Evolutionary conservation across 176 grass and related monocot species (phyloP).

Genomic region (Metroxylon sagu): DNA sequence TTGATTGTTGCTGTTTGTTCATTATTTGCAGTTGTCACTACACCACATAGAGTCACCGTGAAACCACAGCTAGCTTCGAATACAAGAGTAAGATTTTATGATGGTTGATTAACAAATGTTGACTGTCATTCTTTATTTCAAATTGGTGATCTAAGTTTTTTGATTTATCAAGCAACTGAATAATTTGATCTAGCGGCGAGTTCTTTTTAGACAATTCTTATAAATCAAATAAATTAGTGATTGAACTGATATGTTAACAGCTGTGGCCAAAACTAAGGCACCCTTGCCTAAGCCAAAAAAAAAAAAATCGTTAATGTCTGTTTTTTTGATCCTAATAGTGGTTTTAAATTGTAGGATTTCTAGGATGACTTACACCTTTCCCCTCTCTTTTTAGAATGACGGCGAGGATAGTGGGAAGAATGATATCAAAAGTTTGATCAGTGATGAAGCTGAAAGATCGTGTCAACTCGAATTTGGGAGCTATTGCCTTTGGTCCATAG

Average conservation of each 20-base stretch:
- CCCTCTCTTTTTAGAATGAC: conserved; percentile 31
- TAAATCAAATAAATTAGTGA: not conserved
- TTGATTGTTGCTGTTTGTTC: conserved; percentile 17
- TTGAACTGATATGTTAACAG: not conserved
- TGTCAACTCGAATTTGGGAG: conserved; percentile 94
- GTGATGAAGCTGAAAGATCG: conserved; percentile 64
- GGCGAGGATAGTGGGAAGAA: conserved; percentile 4
- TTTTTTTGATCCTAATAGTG: too few species aligned
- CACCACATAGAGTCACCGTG: conserved; percentile 32
- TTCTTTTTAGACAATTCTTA: too few species aligned
- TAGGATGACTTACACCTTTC: not conserved
- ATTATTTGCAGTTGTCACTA: conserved; percentile 36
- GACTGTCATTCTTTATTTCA: too few species aligned
- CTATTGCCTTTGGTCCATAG: conserved; percentile 94
- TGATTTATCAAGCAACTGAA: too few species aligned
- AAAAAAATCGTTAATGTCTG: too few species aligned
- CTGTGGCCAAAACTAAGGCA: too few species aligned
- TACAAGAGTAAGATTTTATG: conserved; percentile 29
- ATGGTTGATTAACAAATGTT: conserved; percentile 2
- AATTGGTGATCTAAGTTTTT: too few species aligned
- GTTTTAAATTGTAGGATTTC: too few species aligned
- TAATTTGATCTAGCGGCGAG: too few species aligned
- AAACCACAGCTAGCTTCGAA: conserved; percentile 24
- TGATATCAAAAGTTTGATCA: conserved; percentile 38
- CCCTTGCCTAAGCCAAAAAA: too few species aligned